Base-by-base conservation (phyloP, 1,284 basidiomycete species). In the Irpex rosettiformis region DNA sequence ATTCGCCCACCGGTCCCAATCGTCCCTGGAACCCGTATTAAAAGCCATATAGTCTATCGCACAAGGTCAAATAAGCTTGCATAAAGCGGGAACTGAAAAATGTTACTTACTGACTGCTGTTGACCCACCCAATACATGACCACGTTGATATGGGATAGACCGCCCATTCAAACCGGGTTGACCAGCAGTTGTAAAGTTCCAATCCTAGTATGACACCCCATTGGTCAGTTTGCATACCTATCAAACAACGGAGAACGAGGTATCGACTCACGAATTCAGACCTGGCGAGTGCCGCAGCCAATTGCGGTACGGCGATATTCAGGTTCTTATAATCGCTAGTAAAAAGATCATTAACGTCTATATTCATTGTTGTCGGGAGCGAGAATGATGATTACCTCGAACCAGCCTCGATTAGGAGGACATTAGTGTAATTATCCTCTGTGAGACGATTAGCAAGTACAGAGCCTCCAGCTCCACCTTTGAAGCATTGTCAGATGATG, bases 11-110 rank as follows among this genome's bases (percentile, higher is more conserved):
- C 67, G 63, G 51, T 74, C 64, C 27, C 56, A 73, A 48, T 73
- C 71, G 13, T 72, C 68, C 4, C 56, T 54, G 1, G 70, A 66
- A 10, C 72, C 73, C 7, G 72, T 66, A 5, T 65, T 70, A 53
- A 72, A 73, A 11, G 65, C 58, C 61, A 70, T 60, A 37, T 57
- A 64, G 52, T 70, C 70, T 72, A 29, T 13, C 54, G 48, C 16
- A 47, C 28, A 22, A 30, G 33, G 21, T 25, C 27, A 51, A 16
- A 21, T 13, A 22, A 47, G 21, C 8, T 6, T 11, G n/a, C 8
- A 16, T 11, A 21, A 45, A 18, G 6, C 28, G 7, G 21, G 22
- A 33, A 29, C 5, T 45, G 43, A n/a, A 27, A 10, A 11, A 28
- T 10, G 8, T 24, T 5, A 29, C 55, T 29, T 27, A 62, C 61